phyloP scores from a whole-genome alignment of 148 eudicot species.

The Cornus florida region DNA sequence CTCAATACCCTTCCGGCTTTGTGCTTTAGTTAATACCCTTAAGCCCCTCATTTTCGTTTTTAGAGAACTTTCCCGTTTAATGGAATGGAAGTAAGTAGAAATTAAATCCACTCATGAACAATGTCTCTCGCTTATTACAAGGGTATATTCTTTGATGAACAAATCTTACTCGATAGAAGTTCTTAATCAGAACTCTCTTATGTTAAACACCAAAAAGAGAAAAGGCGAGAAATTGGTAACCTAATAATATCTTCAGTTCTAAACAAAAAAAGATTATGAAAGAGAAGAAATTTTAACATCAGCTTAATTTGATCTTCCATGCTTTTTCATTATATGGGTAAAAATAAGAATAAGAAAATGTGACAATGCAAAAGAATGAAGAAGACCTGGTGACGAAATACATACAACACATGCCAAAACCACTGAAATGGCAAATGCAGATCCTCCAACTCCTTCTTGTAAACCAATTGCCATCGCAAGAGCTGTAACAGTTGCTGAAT shows the following conservation, averaged over 20 bases:
- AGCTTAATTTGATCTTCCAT: neutral
- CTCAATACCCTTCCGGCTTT: too few relatives aligned
- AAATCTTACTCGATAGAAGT: neutral
- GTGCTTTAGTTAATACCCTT: too few relatives aligned
- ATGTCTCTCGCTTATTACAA: too few relatives aligned
- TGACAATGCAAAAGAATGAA: conserved; percentile 7
- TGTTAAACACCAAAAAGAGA: neutral
- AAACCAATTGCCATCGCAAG: conserved; percentile 74
- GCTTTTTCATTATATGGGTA: neutral
- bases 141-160: neutral
- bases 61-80: too few relatives aligned
- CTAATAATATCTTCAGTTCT: neutral
- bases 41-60: too few relatives aligned
- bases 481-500: conserved; percentile 88
- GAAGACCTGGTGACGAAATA: conserved; percentile 26
- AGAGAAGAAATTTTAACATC: neutral
- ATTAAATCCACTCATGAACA: neutral
- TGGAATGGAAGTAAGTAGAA: too few relatives aligned
- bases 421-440: conserved; percentile 84
- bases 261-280: neutral
- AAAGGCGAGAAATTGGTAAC: neutral
- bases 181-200: neutral
- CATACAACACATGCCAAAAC: conserved; percentile 94
- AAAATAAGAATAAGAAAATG: conserved; percentile 3
- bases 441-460: conserved; percentile 70